These are phyloP conservation scores for Blastocystis sp. DNA, from an alignment of 352 stramenopile species.

Conservation along the genomic window DNA sequence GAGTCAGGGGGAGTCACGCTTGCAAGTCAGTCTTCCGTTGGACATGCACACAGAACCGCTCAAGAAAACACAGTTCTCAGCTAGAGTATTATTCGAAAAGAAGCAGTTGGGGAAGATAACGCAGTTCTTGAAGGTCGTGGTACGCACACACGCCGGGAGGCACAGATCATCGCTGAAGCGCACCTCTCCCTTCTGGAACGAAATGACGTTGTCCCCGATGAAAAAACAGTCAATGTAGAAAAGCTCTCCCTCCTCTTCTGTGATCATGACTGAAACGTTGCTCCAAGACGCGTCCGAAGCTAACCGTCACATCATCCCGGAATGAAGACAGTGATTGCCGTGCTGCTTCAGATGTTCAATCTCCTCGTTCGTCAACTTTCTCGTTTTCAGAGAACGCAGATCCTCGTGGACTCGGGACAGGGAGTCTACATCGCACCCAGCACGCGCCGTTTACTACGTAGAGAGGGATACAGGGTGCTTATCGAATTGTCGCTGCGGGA, in stretches of 20 bases:
- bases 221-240: constrained; percentile 35
- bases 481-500: not conserved
- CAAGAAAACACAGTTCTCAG: constrained; percentile 64
- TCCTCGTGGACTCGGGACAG: not conserved
- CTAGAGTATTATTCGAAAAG: constrained; percentile 69
- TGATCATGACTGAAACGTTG: constrained; percentile 6
- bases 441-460: not conserved
- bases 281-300: constrained; percentile 13
- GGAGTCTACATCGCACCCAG: not conserved
- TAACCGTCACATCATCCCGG: not conserved
- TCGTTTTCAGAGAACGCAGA: not conserved
- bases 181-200: constrained; percentile 5
- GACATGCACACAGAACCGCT: constrained; percentile 74
- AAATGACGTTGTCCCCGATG: constrained; percentile 21
- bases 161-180: not conserved
- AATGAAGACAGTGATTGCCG: not conserved
- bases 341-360: constrained; percentile 7
- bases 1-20: constrained; percentile 11
- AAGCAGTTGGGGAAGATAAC: not conserved
- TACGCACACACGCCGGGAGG: constrained; percentile 1
- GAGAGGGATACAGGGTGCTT: not conserved
- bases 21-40: constrained; percentile 76
- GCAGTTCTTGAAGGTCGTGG: constrained; percentile 21
- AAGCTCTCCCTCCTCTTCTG: not conserved
- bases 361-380: constrained; percentile 10